Conservation (phyloP, 169 alveolate genomes). For the Eimeria falciformis region DNA sequence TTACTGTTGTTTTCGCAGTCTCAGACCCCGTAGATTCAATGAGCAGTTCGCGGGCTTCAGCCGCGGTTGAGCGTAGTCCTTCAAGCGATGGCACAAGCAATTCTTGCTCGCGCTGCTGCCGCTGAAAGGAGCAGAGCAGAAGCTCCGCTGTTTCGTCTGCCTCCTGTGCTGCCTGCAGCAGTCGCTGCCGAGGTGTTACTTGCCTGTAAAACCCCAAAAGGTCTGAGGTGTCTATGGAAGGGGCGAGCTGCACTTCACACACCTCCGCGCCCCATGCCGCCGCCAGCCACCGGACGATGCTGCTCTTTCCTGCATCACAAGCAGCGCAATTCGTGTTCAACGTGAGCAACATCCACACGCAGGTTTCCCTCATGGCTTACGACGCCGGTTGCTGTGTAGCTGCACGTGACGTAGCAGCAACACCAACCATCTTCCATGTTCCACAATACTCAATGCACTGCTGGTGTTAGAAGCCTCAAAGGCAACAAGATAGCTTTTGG, state of each 20-base stretch:
- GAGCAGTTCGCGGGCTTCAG: not conserved
- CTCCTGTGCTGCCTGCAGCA: slow-evolving; percentile 2
- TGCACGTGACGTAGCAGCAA: too few species aligned
- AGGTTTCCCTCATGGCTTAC: too few species aligned
- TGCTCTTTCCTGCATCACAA: slow-evolving; percentile 70
- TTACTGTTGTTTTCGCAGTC: not conserved
- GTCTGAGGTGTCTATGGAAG: slow-evolving; percentile 82
- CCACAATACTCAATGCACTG: not conserved
- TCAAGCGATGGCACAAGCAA: not conserved
- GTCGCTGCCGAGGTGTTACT: slow-evolving; percentile 29
- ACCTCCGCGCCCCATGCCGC: slow-evolving; percentile 72
- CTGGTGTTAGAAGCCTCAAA: too few species aligned
- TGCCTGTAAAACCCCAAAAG: slow-evolving; percentile 83
- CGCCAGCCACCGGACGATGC: slow-evolving; percentile 78
- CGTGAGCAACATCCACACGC: too few species aligned
- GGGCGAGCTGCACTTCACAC: slow-evolving; percentile 80
- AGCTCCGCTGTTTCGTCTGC: slow-evolving; percentile 30
- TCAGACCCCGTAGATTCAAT: not conserved
- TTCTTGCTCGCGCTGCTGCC: not conserved
- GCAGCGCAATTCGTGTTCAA: too few species aligned
- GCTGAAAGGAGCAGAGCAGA: not conserved
- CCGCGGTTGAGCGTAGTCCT: slow-evolving; percentile 9
- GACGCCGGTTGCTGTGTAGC: too few species aligned
- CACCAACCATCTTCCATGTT: not conserved
- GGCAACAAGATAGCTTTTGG: too few species aligned